Base-by-base conservation (phyloP, 805 yeast species). In the Tetrapisispora nanseiensis region DNA sequence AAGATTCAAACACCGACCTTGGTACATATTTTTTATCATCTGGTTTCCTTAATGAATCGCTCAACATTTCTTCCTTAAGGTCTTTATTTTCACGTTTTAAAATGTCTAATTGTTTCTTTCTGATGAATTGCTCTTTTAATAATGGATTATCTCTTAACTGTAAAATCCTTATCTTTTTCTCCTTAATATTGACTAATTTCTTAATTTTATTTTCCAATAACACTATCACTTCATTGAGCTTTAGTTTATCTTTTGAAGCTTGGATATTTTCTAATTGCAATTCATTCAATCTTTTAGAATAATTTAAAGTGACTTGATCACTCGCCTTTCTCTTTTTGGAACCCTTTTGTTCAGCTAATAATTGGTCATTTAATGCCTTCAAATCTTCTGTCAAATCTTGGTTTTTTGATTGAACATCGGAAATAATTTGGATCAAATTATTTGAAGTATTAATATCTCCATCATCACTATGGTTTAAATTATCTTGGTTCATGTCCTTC, bases 101-200 rank as follows among this genome's bases (percentile, higher is more conserved):
- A 0, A 70, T 59, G 6, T 71, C 72, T 15, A 84, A 57, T 42
- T 72, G 66, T 31, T 69, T 66, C 43, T 66, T 69, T 49, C 79
- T 80, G 13, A 80, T 66, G n/a, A 70, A 58, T 55, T 84, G 89
- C 48, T 80, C 81, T 13, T 67, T 67, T 2, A 70, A 42, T 12
- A 79, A 70, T 2, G 95, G 94, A 55, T 81, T 84, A 26, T 75
- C 70, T 36, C 80, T 69, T 43, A 83, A 60, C 56, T 82, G 82
- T 12, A 86, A 57, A 2, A 85, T 69, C 40, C 78, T 70, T 1
- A 70, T 49, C 39, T 66, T 67, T 31, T 65, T 66, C 36, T 62
- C 66, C 34, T 66, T 65, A 23, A 65, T 45, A 3, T 54, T 52
- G 26, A 62, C 57, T 13, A 65, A 47, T 2, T 63, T 52, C 29